Percentiles rank a stretch among this genome's conserved stretches.
These are phyloP conservation scores for cucumber (Cucumis sativus) DNA, from an alignment of 306 rosid species.

Conservation along the genomic window Cucumber_9930_V3 NC_026658.2:3784001-3784500, in stretches of 20 bases:
- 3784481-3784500: too few species aligned
- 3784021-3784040: background rate
- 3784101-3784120: constrained; percentile 54
- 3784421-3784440: too few species aligned
- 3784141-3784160: background rate
- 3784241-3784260: background rate
- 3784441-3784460: too few species aligned
- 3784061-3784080: constrained; percentile 58
- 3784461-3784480: too few species aligned
- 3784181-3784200: background rate
- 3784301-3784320: too few species aligned
- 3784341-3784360: too few species aligned
- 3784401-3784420: too few species aligned
- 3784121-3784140: constrained; percentile 40
- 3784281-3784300: background rate
- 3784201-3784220: background rate
- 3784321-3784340: too few species aligned
- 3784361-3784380: too few species aligned
- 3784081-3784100: constrained; percentile 81
- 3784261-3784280: background rate
- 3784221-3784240: background rate
- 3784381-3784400: too few species aligned
- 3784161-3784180: too few species aligned
- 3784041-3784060: constrained; percentile 15
- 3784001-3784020: background rate